phyloP scores from a whole-genome alignment of 495 filamentous ascomycete species.

The Talaromyces liani region DNA sequence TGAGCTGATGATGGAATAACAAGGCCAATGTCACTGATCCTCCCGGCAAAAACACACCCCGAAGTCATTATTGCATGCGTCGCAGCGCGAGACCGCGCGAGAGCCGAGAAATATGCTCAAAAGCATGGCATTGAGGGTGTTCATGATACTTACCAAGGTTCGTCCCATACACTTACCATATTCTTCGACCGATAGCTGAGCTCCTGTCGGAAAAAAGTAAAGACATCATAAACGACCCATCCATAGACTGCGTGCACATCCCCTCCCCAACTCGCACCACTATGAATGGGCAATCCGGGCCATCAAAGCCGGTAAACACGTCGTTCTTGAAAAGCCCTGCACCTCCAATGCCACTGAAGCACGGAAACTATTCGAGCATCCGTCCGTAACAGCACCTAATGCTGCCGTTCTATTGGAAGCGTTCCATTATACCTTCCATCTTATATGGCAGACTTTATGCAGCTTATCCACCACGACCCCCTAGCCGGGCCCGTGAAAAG shows the following conservation, averaged over 20 bases:
- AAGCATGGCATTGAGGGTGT: constrained; percentile 50
- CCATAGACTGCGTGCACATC: constrained; percentile 41
- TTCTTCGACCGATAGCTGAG: too few relatives aligned
- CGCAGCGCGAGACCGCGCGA: constrained; percentile 46
- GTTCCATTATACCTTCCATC: constrained; percentile 50
- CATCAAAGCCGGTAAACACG: constrained; percentile 37
- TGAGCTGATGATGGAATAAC: not conserved
- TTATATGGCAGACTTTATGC: constrained; percentile 40
- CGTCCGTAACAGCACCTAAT: constrained; percentile 15
- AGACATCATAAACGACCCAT: constrained; percentile 32
- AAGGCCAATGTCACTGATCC: constrained; percentile 47
- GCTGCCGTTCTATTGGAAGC: constrained; percentile 51
- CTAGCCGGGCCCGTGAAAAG: constrained; percentile 5
- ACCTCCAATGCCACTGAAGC: constrained; percentile 34
- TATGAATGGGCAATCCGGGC: constrained; percentile 36
- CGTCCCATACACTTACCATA: too few relatives aligned
- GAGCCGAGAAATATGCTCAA: constrained; percentile 49
- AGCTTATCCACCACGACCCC: constrained; percentile 27
- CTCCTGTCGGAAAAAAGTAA: not conserved
- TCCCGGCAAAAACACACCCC: constrained; percentile 50
- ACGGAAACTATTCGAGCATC: constrained; percentile 23
- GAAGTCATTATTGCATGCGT: constrained; percentile 53
- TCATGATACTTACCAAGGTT: constrained; percentile 39
- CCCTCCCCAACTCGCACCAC: constrained; percentile 40
- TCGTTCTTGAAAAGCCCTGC: constrained; percentile 43